Base-by-base conservation (phyloP, 2,329 filamentous ascomycete genomes). In the Pseudogymnoascus sp. region DNA sequence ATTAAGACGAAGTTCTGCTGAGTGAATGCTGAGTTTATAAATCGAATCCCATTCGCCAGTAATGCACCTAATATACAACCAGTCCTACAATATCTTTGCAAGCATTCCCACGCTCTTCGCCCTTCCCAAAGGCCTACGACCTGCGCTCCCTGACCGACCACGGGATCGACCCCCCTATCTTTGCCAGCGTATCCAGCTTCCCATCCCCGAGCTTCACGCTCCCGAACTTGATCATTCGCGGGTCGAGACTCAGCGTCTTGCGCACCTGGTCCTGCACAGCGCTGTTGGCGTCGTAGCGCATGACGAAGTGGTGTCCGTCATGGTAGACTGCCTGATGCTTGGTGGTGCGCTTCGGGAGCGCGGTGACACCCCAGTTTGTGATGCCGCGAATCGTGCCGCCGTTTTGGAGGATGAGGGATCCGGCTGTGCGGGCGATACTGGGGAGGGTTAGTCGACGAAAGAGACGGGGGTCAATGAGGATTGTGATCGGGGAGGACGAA, bases 321-420 rank as follows among this genome's bases (percentile, higher is more conserved):
- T 84, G 84, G 82, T 97, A 89, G 68, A 86, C 86, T 70, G 89
- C 86, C 78, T 97, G 92, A 76, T 95, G 88, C 73, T 88, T 88
- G 66, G 86, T 87, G 64, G 87, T 82, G 66, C 91, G 85, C 69
- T 87, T 89, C 59, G 94, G 93, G 16, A 99, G 88, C 59, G 88
- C 82, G 78, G 94, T 97, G 69, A 90, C 84, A 73, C 94, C 94
- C 94, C 94, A 99, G 82, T 99, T 99, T 69, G 88, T 88, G 73
- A 96, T 83, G 74, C 92, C 92, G 70, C 94, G 92, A 73, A 99
- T 86, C 63, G 97, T 92, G 76, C 94, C 94, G 75, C 89, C 89
- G 68, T 87, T 84, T 70, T 84, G 83, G 71, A 99, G 89, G 74
- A 99, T 83, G 67, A 93, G 84, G 69, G 87, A 85, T 70, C 93